Conservation (phyloP, 2,329 filamentous ascomycete genomes). For the Exserohilum turcica region DNA sequence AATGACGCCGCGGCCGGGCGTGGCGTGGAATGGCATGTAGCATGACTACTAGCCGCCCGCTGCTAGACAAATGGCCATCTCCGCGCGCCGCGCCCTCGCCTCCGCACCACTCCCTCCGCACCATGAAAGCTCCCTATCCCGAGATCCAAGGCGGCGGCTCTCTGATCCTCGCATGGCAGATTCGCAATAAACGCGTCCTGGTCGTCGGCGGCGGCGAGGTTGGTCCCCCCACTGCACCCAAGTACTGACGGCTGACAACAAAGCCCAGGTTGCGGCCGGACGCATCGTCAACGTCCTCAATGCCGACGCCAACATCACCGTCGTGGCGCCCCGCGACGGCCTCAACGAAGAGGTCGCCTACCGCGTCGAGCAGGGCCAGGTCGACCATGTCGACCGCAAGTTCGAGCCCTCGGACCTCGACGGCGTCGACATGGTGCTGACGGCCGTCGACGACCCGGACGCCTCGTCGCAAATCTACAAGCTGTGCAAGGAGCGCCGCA, state of each 20-base stretch:
- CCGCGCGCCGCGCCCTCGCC: conserved; percentile 28
- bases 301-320: conserved; percentile 86
- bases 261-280: conserved; percentile 83
- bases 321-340: conserved; percentile 78
- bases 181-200: conserved; percentile 85
- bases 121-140: conserved; percentile 67
- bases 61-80: conserved; percentile 30
- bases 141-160: conserved; percentile 88
- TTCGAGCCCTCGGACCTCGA: conserved; percentile 90
- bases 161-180: conserved; percentile 93
- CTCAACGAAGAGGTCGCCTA: conserved; percentile 88
- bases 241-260: conserved; percentile 43
- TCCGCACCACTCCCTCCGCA: conserved; percentile 26
- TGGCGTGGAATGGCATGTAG: background rate
- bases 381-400: conserved; percentile 78
- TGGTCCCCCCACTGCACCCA: conserved; percentile 39
- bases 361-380: conserved; percentile 74
- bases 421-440: conserved; percentile 81
- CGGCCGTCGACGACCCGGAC: conserved; percentile 88
- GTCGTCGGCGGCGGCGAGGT: conserved; percentile 96
- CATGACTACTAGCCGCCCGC: background rate
- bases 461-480: conserved; percentile 93
- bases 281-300: conserved; percentile 94
- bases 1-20: conserved; percentile 16
- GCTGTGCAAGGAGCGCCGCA: conserved; percentile 80